phyloP scores from a whole-genome alignment of 1,284 basidiomycete species.

The Tilletia caries region DNA sequence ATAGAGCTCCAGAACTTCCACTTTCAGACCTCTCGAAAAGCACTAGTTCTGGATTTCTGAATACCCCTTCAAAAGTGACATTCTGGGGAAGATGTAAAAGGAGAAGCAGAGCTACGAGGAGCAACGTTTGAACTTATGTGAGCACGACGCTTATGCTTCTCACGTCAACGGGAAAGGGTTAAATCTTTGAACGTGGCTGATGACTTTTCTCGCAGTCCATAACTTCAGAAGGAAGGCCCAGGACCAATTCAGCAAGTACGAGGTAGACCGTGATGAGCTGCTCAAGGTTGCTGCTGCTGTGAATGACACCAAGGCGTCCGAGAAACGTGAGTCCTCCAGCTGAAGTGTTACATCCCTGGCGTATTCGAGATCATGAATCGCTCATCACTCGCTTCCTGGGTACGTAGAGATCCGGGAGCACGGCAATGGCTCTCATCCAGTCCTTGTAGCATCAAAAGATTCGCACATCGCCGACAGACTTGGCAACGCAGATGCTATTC shows the following conservation, averaged over 20 bases:
- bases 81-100: background rate
- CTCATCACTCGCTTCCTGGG: background rate
- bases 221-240: background rate
- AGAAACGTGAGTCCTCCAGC: background rate
- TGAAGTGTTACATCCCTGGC: background rate
- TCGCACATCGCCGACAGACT: background rate
- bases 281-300: slow-evolving; percentile 1
- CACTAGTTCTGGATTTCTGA: too few species aligned
- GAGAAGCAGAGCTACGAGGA: background rate
- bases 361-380: background rate
- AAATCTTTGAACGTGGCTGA: too few species aligned
- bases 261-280: background rate
- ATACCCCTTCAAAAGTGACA: too few species aligned
- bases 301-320: slow-evolving; percentile 9
- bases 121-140: background rate
- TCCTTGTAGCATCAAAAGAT: background rate
- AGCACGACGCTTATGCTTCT: too few species aligned
- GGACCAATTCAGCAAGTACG: slow-evolving; percentile 1
- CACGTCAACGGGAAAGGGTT: too few species aligned
- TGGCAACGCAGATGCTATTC: background rate
- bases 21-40: too few species aligned
- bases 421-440: slow-evolving; percentile 5
- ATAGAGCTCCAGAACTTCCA: too few species aligned
- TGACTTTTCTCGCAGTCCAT: background rate
- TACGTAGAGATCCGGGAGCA: slow-evolving; percentile 1